Evolutionary conservation across 768 basidiomycete genomes (phyloP).

Genomic region (Mrakia blollopis): DNA sequence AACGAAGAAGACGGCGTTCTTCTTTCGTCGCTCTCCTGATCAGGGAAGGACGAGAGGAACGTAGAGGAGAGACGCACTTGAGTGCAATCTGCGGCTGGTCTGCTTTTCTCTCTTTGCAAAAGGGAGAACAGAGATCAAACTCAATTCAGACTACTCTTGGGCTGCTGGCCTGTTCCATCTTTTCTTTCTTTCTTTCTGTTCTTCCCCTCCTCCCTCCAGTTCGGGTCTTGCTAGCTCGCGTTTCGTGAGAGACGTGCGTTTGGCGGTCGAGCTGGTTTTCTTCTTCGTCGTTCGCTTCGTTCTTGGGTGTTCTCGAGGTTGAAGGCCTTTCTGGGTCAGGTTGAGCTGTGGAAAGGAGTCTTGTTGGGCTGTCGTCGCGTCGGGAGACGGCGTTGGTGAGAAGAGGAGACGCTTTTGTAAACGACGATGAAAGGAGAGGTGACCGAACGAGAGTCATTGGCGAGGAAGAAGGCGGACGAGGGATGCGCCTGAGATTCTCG

Average conservation of each 20-base stretch:
- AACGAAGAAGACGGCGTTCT: background rate
- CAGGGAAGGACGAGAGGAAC: slow-evolving; percentile 32
- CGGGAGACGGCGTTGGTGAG: too few species aligned
- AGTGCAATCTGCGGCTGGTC: slow-evolving; percentile 58
- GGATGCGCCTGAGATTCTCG: too few species aligned
- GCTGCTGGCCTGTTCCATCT: background rate
- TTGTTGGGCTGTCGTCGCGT: too few species aligned
- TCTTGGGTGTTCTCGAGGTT: too few species aligned
- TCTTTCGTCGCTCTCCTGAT: background rate
- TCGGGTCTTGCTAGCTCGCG: slow-evolving; percentile 85
- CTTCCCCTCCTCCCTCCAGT: slow-evolving; percentile 70
- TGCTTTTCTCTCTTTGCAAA: background rate
- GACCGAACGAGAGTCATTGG: too few species aligned
- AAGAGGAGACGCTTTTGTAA: too few species aligned
- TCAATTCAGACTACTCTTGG: background rate
- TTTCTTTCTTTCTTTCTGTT: background rate
- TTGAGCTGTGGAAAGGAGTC: too few species aligned
- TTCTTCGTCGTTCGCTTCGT: too few species aligned
- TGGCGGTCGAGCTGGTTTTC: background rate
- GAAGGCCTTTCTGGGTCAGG: too few species aligned
- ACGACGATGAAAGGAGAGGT: too few species aligned
- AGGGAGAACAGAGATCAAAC: background rate
- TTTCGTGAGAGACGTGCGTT: background rate
- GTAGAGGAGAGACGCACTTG: slow-evolving; percentile 51
- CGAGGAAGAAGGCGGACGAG: too few species aligned